Conservation (phyloP, 768 basidiomycete species). For the Ephemerocybe angulata region DNA sequence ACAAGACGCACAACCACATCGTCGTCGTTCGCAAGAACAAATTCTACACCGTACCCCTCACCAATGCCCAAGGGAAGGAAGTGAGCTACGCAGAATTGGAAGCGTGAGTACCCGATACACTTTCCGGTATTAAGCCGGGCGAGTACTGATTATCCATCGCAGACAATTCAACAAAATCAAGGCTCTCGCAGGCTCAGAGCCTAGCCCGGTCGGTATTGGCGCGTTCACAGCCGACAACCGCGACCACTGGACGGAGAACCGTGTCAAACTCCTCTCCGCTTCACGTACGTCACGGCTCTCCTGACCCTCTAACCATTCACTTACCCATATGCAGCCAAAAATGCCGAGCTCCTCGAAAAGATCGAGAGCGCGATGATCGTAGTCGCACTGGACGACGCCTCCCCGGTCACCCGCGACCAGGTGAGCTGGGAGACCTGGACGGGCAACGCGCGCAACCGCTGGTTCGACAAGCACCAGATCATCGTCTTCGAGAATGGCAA, state of each 20-base stretch:
- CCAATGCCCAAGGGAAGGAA: conserved; percentile 58
- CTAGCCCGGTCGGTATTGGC: conserved; percentile 56
- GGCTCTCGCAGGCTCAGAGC: conserved; percentile 48
- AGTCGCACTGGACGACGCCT: conserved; percentile 78
- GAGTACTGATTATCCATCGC: conserved; percentile 5
- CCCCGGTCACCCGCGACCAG: conserved; percentile 78
- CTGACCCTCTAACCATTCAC: neutral
- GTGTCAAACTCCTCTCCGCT: conserved; percentile 56
- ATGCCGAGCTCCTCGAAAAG: conserved; percentile 63
- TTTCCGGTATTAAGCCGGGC: neutral
- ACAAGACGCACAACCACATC: conserved; percentile 76
- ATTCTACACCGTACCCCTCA: conserved; percentile 81
- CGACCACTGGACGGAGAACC: conserved; percentile 83
- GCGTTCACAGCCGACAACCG: conserved; percentile 86
- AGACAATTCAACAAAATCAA: conserved; percentile 73
- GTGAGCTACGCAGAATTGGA: conserved; percentile 82
- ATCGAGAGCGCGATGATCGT: conserved; percentile 91
- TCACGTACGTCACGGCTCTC: conserved; percentile 28
- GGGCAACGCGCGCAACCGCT: conserved; percentile 87
- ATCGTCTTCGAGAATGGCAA: conserved; percentile 94
- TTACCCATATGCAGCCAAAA: conserved; percentile 35
- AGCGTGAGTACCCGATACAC: conserved; percentile 35
- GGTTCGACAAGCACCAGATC: conserved; percentile 95
- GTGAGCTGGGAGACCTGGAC: conserved; percentile 83
- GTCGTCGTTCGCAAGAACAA: conserved; percentile 89